Conservation (phyloP, 2,329 filamentous ascomycete genomes). For the Trichophaea hybrida region DNA sequence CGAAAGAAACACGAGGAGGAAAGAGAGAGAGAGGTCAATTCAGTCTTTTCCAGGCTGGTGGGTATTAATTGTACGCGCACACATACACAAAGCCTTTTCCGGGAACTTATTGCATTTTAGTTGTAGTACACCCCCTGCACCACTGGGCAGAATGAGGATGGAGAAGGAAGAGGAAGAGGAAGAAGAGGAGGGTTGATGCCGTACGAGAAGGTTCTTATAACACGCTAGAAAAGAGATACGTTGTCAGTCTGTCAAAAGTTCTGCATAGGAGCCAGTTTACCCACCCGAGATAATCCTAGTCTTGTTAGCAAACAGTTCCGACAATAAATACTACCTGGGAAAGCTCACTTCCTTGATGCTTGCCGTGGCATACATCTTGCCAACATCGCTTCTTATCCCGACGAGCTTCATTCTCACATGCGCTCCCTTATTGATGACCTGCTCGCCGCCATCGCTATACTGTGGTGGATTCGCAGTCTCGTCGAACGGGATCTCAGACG, state of each 20-base stretch:
- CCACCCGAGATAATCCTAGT: constrained; percentile 52
- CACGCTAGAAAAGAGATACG: constrained; percentile 11
- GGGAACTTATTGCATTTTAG: background rate
- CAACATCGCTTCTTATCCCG: constrained; percentile 82
- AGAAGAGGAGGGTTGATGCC: background rate
- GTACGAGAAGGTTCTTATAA: constrained; percentile 5
- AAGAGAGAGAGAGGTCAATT: background rate
- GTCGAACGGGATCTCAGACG: constrained; percentile 82
- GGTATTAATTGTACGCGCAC: background rate
- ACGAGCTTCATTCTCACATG: constrained; percentile 91
- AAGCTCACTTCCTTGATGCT: constrained; percentile 62
- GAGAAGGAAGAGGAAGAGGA: background rate
- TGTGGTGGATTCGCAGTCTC: constrained; percentile 92
- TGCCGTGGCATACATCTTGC: constrained; percentile 90
- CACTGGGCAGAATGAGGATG: background rate
- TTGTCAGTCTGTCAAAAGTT: constrained; percentile 2
- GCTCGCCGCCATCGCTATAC: constrained; percentile 88
- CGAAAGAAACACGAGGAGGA: background rate
- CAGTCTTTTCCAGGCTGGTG: background rate
- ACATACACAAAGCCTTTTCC: background rate
- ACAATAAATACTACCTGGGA: background rate
- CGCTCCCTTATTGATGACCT: constrained; percentile 83
- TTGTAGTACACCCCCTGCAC: background rate
- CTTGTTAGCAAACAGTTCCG: constrained; percentile 6
- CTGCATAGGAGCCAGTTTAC: constrained; percentile 15